phyloP scores from a whole-genome alignment of 2,329 filamentous ascomycete species.

The Hymenoscyphus occultus region DNA sequence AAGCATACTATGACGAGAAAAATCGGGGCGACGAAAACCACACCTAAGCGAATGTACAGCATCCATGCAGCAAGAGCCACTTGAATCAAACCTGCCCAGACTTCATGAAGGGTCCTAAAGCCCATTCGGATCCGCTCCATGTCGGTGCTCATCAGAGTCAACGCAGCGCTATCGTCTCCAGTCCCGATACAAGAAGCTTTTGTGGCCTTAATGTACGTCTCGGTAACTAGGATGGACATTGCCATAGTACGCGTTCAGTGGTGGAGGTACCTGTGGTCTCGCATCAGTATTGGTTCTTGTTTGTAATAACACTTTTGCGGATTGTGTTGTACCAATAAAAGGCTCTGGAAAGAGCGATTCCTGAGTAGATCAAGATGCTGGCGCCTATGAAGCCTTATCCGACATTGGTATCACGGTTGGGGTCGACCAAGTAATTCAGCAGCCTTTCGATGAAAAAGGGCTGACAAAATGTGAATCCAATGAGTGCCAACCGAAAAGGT shows the following conservation, averaged over 20 bases:
- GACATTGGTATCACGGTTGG: constrained; percentile 11
- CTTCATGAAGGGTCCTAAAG: constrained; percentile 33
- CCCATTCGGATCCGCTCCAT: constrained; percentile 38
- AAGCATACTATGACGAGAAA: constrained; percentile 41
- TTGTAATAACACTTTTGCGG: background rate
- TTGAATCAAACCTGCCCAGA: constrained; percentile 40
- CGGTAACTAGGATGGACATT: constrained; percentile 41
- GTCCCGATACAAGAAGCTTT: constrained; percentile 30
- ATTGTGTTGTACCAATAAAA: constrained; percentile 24
- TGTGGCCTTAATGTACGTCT: constrained; percentile 49
- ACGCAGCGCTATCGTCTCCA: constrained; percentile 38
- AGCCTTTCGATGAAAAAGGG: constrained; percentile 15
- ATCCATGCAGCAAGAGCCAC: constrained; percentile 38
- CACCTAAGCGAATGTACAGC: constrained; percentile 35
- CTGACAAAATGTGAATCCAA: constrained; percentile 17
- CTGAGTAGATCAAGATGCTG: constrained; percentile 20
- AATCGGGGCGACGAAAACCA: constrained; percentile 40
- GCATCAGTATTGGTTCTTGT: background rate
- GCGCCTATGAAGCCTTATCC: constrained; percentile 28
- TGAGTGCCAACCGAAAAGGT: constrained; percentile 19
- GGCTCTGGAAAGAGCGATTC: constrained; percentile 29
- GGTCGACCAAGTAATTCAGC: constrained; percentile 25
- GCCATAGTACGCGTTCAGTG: constrained; percentile 43
- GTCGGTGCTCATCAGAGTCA: constrained; percentile 47
- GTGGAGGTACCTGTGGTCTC: constrained; percentile 22